Percentiles rank a stretch among this genome's conserved stretches.
phyloP scores from a whole-genome alignment of 305 asterid genomes.

The Monarda citriodora region DNA sequence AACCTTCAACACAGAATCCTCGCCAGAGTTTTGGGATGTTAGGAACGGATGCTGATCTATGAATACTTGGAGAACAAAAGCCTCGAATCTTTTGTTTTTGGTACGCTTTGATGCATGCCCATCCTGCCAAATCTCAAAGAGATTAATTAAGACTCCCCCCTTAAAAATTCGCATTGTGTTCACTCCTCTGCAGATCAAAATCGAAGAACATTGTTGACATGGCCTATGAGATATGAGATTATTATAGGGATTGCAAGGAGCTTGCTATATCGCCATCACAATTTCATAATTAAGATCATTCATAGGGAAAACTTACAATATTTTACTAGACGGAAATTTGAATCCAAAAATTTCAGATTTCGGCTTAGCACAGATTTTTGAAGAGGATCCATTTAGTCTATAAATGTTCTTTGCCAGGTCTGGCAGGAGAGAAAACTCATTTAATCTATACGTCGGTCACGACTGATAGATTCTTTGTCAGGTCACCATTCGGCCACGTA shows the following conservation, averaged over 20 bases:
- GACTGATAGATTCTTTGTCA: no score
- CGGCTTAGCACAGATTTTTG: slow-evolving; percentile 32
- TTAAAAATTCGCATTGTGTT: no score
- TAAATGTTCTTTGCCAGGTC: no score
- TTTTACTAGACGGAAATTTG: slow-evolving; percentile 19
- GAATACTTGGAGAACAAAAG: slow-evolving; percentile 18
- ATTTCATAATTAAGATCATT: slow-evolving; percentile 19
- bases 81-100: slow-evolving; percentile 26
- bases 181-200: neutral
- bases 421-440: no score
- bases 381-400: no score
- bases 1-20: slow-evolving; percentile 28
- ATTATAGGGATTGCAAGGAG: slow-evolving; percentile 18
- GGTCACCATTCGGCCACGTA: no score
- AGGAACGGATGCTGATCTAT: slow-evolving; percentile 8
- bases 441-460: no score
- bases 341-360: slow-evolving; percentile 41
- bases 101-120: slow-evolving; percentile 5
- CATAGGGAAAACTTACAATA: slow-evolving; percentile 26
- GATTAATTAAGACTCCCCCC: neutral
- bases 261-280: slow-evolving; percentile 15
- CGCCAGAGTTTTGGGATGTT: slow-evolving; percentile 22
- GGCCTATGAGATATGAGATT: slow-evolving; percentile 13
- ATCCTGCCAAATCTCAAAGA: neutral
- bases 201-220: neutral